phyloP scores from a whole-genome alignment of 2,329 filamentous ascomycete genomes.

The Aspergillus fructus region DNA sequence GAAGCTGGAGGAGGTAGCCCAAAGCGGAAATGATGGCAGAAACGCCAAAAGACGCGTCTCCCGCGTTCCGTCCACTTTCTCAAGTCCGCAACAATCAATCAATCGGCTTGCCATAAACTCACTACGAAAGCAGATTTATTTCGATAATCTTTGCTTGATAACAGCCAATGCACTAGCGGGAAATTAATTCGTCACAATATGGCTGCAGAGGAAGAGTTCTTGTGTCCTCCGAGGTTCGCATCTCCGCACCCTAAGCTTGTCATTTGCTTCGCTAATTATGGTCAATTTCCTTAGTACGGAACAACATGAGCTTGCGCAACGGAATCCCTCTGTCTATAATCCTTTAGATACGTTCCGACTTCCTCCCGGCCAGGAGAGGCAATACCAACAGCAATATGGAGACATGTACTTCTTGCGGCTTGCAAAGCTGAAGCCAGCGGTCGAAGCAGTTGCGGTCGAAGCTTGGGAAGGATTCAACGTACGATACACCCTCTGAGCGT shows the following conservation, averaged over 20 bases:
- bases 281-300: conserved; percentile 28
- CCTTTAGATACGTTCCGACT: conserved; percentile 74
- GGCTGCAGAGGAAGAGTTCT: conserved; percentile 24
- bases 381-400: conserved; percentile 92
- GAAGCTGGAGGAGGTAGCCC: not conserved
- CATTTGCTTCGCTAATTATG: not conserved
- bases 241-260: not conserved
- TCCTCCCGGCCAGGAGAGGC: conserved; percentile 59
- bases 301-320: conserved; percentile 48
- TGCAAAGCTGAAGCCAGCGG: conserved; percentile 78
- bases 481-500: conserved; percentile 17
- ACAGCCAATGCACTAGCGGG: not conserved
- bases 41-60: conserved; percentile 29
- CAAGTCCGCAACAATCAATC: conserved; percentile 1
- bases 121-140: not conserved
- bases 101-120: not conserved
- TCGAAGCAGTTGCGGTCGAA: conserved; percentile 70
- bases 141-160: not conserved
- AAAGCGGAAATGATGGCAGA: conserved; percentile 23
- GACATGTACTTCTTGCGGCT: conserved; percentile 97
- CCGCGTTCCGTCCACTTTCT: conserved; percentile 15
- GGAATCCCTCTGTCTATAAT: conserved; percentile 64
- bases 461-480: conserved; percentile 74
- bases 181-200: conserved; percentile 12
- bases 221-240: conserved; percentile 31